Evolutionary conservation across 2,329 filamentous ascomycete genomes (phyloP).

Genomic region (Atkinsonella hypoxylon): DNA sequence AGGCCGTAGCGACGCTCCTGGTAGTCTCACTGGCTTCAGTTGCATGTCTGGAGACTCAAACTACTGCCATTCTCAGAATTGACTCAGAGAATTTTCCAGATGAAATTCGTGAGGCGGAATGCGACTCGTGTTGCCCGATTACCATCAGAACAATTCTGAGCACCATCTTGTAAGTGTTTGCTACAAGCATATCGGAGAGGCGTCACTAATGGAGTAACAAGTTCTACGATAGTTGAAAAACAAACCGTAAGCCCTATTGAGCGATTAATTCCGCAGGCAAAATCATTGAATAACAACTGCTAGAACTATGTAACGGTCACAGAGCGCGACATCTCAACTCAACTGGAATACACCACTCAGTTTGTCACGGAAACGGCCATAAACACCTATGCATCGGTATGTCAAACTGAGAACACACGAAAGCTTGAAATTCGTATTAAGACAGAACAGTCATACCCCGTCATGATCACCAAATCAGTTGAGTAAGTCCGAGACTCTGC

Average conservation of each 20-base stretch:
- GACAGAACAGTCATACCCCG: constrained; percentile 11
- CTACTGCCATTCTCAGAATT: neutral
- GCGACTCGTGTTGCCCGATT: constrained; percentile 2
- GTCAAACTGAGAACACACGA: neutral
- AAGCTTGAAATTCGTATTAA: neutral
- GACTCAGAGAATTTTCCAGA: constrained; percentile 3
- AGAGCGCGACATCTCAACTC: constrained; percentile 10
- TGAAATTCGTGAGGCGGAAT: neutral
- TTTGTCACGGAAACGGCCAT: constrained; percentile 10
- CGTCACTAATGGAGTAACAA: neutral
- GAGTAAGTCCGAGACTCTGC: constrained; percentile 7
- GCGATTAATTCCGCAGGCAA: neutral
- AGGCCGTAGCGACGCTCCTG: neutral
- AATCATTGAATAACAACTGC: neutral
- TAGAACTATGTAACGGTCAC: constrained; percentile 10
- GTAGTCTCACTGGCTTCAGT: neutral
- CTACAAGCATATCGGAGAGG: no score
- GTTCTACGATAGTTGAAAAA: constrained; percentile 5
- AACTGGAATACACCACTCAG: constrained; percentile 11
- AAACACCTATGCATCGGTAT: constrained; percentile 9
- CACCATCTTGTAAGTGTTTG: constrained; percentile 3
- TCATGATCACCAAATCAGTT: constrained; percentile 11
- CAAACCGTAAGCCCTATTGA: constrained; percentile 3
- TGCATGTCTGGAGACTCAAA: neutral
- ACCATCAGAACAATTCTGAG: constrained; percentile 4